Base-by-base conservation (phyloP, 176 grass and related monocot genomes). In the Puya raimondii region DNA sequence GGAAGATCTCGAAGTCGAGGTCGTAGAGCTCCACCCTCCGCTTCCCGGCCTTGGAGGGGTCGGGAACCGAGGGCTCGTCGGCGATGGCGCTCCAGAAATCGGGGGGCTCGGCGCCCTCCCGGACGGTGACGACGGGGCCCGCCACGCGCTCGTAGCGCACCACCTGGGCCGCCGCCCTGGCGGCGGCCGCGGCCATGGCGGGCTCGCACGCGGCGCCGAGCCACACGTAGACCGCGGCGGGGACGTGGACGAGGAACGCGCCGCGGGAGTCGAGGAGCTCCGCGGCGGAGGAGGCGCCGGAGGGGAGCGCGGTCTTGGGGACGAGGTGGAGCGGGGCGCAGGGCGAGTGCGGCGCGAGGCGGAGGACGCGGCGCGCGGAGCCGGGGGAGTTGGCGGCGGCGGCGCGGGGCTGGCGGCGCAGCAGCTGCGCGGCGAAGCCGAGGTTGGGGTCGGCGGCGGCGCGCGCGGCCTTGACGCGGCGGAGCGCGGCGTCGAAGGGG, bases 1-100 rank as follows among this genome's bases (percentile, higher is more conserved):
- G 64, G 76, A 86, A 86, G 61, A 86, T 86, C 64, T 86, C 79
- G 61, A 74, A 86, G 69, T 86, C 84, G 12, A 86, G 69, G 70
- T 86, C 78, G 71, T 86, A 86, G 47, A 69, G 65, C 69, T 86
- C 84, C 13, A 86, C 65, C 64, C 84, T 81, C 70, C 84, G 73
- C 71, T 74, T 81, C 53, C 84, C 79, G 17, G 74, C 21, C 22
- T 70, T 70, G 51, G 33, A 72, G 8, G 56, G 53, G 10, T 78
- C 68, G 15, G 64, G 69, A 65, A 72, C n/a, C 2, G 68, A 49
- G 20, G 59, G 20, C 12, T 86, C 61, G 16, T 23, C 74, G 11
- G 27, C 48, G 12, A 86, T 13, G 23, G 79, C 70, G 26, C n/a
- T 74, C 84, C 84, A 86, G 54, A 86, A 81, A 13, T 49, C 63